Percentiles rank a stretch among this genome's conserved stretches.
Evolutionary conservation across 2,329 filamentous ascomycete species (phyloP).

Genomic region (Thelonectria rubi): DNA sequence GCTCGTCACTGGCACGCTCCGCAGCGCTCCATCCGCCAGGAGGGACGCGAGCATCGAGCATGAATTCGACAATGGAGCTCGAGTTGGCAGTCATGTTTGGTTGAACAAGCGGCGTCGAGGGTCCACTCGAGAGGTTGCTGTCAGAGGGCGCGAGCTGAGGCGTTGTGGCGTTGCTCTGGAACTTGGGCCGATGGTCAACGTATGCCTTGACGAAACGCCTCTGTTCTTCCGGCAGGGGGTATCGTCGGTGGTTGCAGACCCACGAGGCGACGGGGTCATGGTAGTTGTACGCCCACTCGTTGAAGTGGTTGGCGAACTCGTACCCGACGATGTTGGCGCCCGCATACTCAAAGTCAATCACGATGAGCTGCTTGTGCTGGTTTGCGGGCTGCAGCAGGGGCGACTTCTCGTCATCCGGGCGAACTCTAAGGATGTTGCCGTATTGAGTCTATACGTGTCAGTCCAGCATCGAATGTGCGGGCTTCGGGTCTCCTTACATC

Average conservation of each 20-base stretch:
- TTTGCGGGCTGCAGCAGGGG: constrained; percentile 89
- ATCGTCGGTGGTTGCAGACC: constrained; percentile 73
- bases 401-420: constrained; percentile 76
- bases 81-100: constrained; percentile 57
- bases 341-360: constrained; percentile 98
- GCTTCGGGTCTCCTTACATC: constrained; percentile 71
- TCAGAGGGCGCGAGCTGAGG: constrained; percentile 58
- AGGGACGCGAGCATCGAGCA: constrained; percentile 78
- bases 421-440: constrained; percentile 87
- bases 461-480: neutral
- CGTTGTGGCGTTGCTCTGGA: constrained; percentile 58
- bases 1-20: constrained; percentile 69
- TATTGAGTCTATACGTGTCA: constrained; percentile 81
- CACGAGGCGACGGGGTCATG: constrained; percentile 74
- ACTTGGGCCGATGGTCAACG: constrained; percentile 80
- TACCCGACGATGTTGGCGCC: constrained; percentile 85
- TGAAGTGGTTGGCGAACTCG: constrained; percentile 98
- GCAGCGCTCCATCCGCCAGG: constrained; percentile 59
- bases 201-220: constrained; percentile 87
- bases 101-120: constrained; percentile 48
- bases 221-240: constrained; percentile 84
- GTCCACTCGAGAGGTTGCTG: constrained; percentile 46
- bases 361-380: constrained; percentile 93
- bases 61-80: constrained; percentile 73
- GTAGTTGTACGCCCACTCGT: constrained; percentile 99